Conservation (phyloP, 2,329 filamentous ascomycete genomes). For the Aspergillus thermomutatus region DNA sequence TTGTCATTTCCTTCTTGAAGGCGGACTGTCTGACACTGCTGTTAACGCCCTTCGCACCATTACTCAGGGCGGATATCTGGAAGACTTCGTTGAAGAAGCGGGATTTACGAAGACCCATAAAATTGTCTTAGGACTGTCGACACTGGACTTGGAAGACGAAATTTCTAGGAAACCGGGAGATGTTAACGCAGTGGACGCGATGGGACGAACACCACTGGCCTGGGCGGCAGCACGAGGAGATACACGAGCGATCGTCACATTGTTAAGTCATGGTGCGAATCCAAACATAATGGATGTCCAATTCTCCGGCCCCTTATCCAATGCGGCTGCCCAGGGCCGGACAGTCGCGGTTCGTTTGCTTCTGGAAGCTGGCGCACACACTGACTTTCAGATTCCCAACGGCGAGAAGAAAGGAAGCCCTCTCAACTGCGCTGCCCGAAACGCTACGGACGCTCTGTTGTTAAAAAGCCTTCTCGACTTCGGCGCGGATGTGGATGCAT, state of each 20-base stretch:
- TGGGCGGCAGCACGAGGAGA: conserved; percentile 2
- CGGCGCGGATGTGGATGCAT: conserved; percentile 1
- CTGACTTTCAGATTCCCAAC: background rate
- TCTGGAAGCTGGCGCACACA: background rate
- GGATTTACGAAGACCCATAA: conserved; percentile 3
- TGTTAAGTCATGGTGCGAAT: conserved; percentile 1
- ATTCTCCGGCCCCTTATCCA: background rate
- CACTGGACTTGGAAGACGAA: background rate
- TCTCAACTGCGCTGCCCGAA: background rate
- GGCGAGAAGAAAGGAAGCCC: conserved; percentile 3
- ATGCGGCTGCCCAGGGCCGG: background rate
- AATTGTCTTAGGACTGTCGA: background rate
- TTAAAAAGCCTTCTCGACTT: conserved; percentile 3
- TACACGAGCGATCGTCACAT: conserved; percentile 1
- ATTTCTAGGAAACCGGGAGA: background rate
- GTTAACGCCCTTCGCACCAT: background rate
- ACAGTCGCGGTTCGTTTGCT: conserved; percentile 3
- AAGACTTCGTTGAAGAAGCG: conserved; percentile 1
- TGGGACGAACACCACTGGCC: conserved; percentile 1
- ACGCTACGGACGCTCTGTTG: conserved; percentile 1
- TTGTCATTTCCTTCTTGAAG: conserved; percentile 2
- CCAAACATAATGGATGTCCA: conserved; percentile 4
- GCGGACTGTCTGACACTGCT: conserved; percentile 1
- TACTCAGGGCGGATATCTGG: background rate
- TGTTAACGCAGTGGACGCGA: background rate